Conservation (phyloP, 345 rosid species). For the Capsella bursapastoris region DNA sequence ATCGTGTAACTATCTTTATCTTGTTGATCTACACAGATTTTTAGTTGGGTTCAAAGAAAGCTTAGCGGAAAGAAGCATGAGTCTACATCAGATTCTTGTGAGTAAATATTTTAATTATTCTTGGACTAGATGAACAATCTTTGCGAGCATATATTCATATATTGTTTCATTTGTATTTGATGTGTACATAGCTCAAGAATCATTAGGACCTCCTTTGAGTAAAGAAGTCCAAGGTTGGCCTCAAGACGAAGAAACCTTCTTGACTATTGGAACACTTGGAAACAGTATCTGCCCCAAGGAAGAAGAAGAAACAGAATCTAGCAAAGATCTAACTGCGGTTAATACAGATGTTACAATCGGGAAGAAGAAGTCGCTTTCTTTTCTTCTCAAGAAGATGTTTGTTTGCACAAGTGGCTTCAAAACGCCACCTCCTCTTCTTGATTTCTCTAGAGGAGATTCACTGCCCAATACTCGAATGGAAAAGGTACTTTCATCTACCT, state of each 20-base stretch:
- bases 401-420: conserved; percentile 65
- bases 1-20: not conserved
- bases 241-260: conserved; percentile 52
- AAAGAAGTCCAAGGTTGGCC: conserved; percentile 77
- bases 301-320: conserved; percentile 31
- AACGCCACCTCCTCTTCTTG: conserved; percentile 51
- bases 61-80: conserved; percentile 44
- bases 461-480: conserved; percentile 62
- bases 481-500: conserved; percentile 53
- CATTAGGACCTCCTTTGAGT: conserved; percentile 40
- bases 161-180: conserved; percentile 3
- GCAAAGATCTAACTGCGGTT: conserved; percentile 35
- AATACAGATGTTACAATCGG: conserved; percentile 38
- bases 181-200: conserved; percentile 39
- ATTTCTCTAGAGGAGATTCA: conserved; percentile 53
- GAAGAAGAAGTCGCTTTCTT: conserved; percentile 57
- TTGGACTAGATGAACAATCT: not conserved
- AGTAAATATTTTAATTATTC: conserved; percentile 21
- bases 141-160: conserved; percentile 24
- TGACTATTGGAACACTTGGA: conserved; percentile 89
- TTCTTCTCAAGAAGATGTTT: conserved; percentile 72
- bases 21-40: conserved; percentile 56
- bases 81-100: conserved; percentile 45
- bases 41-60: conserved; percentile 79
- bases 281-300: conserved; percentile 45